Percentiles rank a stretch among this genome's conserved stretches.
These are phyloP conservation scores for Phellopilus nigrolimitatus DNA, from an alignment of 1,284 basidiomycete genomes.

Conservation along the genomic window DNA sequence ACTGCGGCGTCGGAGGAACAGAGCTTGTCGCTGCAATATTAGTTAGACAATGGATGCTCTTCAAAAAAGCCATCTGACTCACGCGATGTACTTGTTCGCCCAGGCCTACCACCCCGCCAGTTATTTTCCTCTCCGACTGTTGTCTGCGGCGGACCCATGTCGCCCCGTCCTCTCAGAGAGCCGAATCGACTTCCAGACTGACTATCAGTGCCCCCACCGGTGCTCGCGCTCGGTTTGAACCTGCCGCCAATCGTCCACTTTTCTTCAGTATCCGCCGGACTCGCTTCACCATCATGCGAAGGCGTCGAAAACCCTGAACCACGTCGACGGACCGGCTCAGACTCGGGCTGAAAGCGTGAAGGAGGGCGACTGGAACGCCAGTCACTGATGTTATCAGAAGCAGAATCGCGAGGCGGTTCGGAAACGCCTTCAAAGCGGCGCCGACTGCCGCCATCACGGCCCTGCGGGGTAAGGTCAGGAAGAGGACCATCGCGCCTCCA, in stretches of 20 bases:
- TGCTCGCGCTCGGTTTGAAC: constrained; percentile 51
- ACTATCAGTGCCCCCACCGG: constrained; percentile 30
- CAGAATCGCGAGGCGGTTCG: constrained; percentile 41
- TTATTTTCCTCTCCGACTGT: constrained; percentile 51
- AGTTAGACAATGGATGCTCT: constrained; percentile 14
- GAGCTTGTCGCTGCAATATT: constrained; percentile 55
- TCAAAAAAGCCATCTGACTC: constrained; percentile 26
- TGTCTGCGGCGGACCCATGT: constrained; percentile 43
- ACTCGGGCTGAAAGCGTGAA: constrained; percentile 38
- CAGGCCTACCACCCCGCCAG: constrained; percentile 51
- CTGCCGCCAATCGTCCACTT: constrained; percentile 67
- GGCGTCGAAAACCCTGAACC: constrained; percentile 49
- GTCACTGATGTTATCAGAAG: constrained; percentile 56
- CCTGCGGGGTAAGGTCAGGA: constrained; percentile 38
- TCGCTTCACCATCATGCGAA: constrained; percentile 41
- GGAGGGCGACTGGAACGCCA: constrained; percentile 65
- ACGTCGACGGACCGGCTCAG: constrained; percentile 44
- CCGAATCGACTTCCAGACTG: constrained; percentile 46
- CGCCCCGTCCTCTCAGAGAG: constrained; percentile 42
- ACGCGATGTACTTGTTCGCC: constrained; percentile 59
- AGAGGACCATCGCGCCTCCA: constrained; percentile 91
- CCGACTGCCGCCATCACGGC: constrained; percentile 37
- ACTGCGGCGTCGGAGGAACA: constrained; percentile 74
- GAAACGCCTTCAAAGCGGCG: constrained; percentile 56
- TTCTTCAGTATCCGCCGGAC: constrained; percentile 73